A percentile compares a stretch with the other conserved stretches of the same genome.
These are phyloP conservation scores for Phytophthora multivora DNA, from an alignment of 352 stramenopile species.

Conservation along the genomic window DNA sequence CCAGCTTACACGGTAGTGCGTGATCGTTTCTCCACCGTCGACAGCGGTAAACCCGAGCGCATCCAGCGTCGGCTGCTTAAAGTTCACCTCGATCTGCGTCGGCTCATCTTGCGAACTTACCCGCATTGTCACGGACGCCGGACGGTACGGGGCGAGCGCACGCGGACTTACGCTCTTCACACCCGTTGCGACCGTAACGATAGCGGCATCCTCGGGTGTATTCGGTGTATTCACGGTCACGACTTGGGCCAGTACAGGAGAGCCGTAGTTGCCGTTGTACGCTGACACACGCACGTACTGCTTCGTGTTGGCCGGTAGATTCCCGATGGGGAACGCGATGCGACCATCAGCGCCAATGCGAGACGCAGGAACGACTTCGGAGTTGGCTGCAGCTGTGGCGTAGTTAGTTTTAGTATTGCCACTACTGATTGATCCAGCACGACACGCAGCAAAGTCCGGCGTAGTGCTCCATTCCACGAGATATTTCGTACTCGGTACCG, in stretches of 20 bases:
- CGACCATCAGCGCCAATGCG: constrained; percentile 22
- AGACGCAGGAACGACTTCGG: constrained; percentile 49
- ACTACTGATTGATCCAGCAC: constrained; percentile 29
- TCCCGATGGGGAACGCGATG: constrained; percentile 79
- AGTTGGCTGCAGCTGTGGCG: constrained; percentile 45
- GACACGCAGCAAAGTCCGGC: constrained; percentile 27
- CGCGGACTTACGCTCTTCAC: constrained; percentile 47
- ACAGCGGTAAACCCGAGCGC: constrained; percentile 60
- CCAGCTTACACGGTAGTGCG: constrained; percentile 68
- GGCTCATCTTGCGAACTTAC: constrained; percentile 78
- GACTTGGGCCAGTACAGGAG: constrained; percentile 56
- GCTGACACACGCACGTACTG: constrained; percentile 92
- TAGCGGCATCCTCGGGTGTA: constrained; percentile 14
- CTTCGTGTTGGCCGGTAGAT: constrained; percentile 69
- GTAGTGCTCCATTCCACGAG: constrained; percentile 82
- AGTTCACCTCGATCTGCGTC: constrained; percentile 80
- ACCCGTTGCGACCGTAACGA: constrained; percentile 10
- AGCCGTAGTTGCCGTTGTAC: constrained; percentile 87
- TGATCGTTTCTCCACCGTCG: constrained; percentile 64
- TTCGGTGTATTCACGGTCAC: constrained; percentile 31
- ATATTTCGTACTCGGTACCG: constrained; percentile 62
- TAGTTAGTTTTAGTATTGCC: constrained; percentile 44
- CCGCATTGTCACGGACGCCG: constrained; percentile 69
- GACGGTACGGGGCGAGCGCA: constrained; percentile 69
- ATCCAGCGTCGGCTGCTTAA: constrained; percentile 72